Evolutionary conservation across 345 rosid species (phyloP), one percentile per base, ranked within the genome.

Genomic region (Melaleuca quinquenervia): DNA sequence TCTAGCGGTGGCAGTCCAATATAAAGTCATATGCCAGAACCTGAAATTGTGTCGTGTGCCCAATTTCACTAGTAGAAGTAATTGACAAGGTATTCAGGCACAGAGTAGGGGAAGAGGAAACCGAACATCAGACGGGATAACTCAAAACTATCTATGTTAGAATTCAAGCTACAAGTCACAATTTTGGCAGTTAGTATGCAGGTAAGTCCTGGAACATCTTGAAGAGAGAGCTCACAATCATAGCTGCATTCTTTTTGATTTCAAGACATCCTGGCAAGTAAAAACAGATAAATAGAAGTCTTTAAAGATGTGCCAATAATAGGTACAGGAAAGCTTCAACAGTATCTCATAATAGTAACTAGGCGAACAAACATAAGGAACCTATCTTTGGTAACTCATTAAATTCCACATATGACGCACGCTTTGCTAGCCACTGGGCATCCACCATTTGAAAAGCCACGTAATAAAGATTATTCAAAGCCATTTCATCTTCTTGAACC

Each of bases 351-450:
- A 22, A 36, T 74, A n/a, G 51, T 58, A 24, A 55, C 60, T 24
- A 55, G 62, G 62, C 62, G 11, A 24, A 24, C 44, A 84, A 54
- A 70, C 36, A 16, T 7, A 56, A 41, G 41, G 29, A 56, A 11
- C 18, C 51, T 24, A 18, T 51, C 11, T 74, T 13, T 58, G 36
- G 60, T 83, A 84, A 62, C n/a, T 89, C 98, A 84, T 94, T 96
- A 86, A 95, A 96, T 82, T 97, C 94, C 98, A 97, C 94, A 87
- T 91, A 95, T 13, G 98, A 92, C 87, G 98, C 96, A 80, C 92
- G 90, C 64, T 56, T 56, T 56, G 32, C 32, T 26, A 56, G 64
- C 32, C 64, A 11, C 26, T 56, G 1, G 64, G 64, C 32, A 26
- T 56, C 64, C 64, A 96, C 93, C 98, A 95, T 91, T 86, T 86